Conservation (phyloP, 306 rosid genomes). For the Corylus avellana region DNA sequence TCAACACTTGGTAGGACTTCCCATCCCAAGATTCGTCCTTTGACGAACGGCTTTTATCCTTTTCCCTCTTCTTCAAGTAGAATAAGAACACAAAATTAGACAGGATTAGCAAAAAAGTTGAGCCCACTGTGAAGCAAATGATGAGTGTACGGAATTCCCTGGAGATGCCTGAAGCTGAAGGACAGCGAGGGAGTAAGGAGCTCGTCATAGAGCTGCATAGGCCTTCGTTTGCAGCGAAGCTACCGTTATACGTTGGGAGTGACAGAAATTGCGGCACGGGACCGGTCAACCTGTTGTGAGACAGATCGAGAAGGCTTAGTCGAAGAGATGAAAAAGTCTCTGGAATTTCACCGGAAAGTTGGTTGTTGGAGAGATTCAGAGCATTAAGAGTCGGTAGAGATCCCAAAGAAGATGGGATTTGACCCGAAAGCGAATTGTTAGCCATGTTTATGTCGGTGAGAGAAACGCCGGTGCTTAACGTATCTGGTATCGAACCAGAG, state of each 20-base stretch:
- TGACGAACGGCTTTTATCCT: slow-evolving; percentile 51
- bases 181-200: slow-evolving; percentile 47
- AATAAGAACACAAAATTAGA: slow-evolving; percentile 38
- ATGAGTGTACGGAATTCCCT: slow-evolving; percentile 46
- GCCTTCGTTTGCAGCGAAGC: slow-evolving; percentile 65
- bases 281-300: slow-evolving; percentile 62
- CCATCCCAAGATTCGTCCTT: slow-evolving; percentile 85
- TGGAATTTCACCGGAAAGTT: slow-evolving; percentile 74
- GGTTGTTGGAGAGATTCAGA: slow-evolving; percentile 58
- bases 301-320: slow-evolving; percentile 72
- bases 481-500: slow-evolving; percentile 59
- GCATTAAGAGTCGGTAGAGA: slow-evolving; percentile 57
- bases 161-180: slow-evolving; percentile 39
- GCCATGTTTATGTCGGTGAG: slow-evolving; percentile 61
- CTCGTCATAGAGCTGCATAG: slow-evolving; percentile 57
- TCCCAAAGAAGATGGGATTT: slow-evolving; percentile 71
- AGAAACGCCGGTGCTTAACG: slow-evolving; percentile 53
- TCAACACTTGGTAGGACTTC: slow-evolving; percentile 78
- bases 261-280: slow-evolving; percentile 55
- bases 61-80: slow-evolving; percentile 40
- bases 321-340: slow-evolving; percentile 45
- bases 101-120: slow-evolving; percentile 40
- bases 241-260: slow-evolving; percentile 69
- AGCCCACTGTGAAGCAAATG: slow-evolving; percentile 48
- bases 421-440: slow-evolving; percentile 46